Evolutionary conservation across 2,329 filamentous ascomycete species (phyloP), one percentile per base, ranked within the genome.

Genomic region (Penicillium sclerotiorum): DNA sequence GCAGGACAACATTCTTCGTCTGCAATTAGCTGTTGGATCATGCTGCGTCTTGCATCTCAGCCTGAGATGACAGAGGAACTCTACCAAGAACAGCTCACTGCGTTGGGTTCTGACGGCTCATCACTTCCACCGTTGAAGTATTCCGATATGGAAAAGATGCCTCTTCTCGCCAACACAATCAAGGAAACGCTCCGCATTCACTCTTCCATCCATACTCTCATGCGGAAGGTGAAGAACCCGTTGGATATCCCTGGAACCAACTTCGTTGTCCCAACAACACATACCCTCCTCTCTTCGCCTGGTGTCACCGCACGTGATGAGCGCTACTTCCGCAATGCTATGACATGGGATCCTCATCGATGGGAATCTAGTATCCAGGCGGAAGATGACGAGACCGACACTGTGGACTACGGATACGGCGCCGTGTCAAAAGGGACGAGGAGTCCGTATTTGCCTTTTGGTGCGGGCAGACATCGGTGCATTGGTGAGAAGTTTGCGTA

Each of bases 1-100:
- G 89, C 86, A 9, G 89, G 89, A 43, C 89, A 94, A 65, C 89
- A 93, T 73, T 88, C 87, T 1, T 91, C 88, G 0, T 87, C 88
- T 5, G 86, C 88, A 0, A 87, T 87, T n/a, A 84, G 84, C 59
- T 80, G 86, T 8, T 93, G 88, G 88, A 89, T 90, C 57, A 73
- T 92, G 59, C 78, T 92, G 11, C 86, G 84, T 41, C 79, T 93
- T 2, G 88, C 89, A 8, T 81, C 85, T 1, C 77, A 84, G 13
- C 88, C 88, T 0, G 80, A 87, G 21, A 81, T 91, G 48, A 73
- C 83, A 43, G 86, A 90, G 57, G 84, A 88, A 54, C 79, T 93
- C 11, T 85, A 88, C 61, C 76, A 83, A 54, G 87, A 90, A 60
- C 87, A 89, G 60, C 67, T 81, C 44, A 56, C 71, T 1, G 75